Conservation (phyloP, 306 rosid species). For the Pyrus bretschneideri region DNA sequence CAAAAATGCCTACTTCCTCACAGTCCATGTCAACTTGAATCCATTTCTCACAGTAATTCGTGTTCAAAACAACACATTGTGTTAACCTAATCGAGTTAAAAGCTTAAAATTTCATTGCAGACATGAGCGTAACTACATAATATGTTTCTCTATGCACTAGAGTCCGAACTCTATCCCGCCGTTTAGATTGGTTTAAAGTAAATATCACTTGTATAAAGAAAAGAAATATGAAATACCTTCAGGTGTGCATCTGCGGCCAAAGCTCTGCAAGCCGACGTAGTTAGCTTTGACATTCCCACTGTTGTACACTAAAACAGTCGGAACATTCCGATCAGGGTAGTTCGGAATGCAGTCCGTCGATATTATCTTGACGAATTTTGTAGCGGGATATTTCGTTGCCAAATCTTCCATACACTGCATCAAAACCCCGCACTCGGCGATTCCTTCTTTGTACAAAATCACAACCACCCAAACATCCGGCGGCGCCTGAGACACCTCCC, state of each 20-base stretch:
- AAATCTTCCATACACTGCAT: slow-evolving; percentile 86
- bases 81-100: not conserved
- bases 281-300: slow-evolving; percentile 89
- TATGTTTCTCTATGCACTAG: too few relatives aligned
- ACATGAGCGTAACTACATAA: too few relatives aligned
- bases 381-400: slow-evolving; percentile 71
- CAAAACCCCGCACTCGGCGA: slow-evolving; percentile 70
- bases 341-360: slow-evolving; percentile 96
- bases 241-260: slow-evolving; percentile 87
- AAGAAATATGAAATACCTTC: slow-evolving; percentile 51
- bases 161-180: too few relatives aligned
- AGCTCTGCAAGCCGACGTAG: slow-evolving; percentile 64
- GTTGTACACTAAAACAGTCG: slow-evolving; percentile 84
- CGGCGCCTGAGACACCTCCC: slow-evolving; percentile 96
- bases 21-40: not conserved
- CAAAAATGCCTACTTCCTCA: not conserved
- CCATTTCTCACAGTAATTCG: not conserved
- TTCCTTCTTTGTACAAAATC: slow-evolving; percentile 85
- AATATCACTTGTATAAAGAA: too few relatives aligned
- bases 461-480: slow-evolving; percentile 99
- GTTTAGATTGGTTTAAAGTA: too few relatives aligned
- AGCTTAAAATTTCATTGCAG: not conserved
- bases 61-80: not conserved
- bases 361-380: slow-evolving; percentile 91
- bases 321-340: slow-evolving; percentile 82